Evolutionary conservation across 1,284 basidiomycete species (phyloP), one percentile per base, ranked within the genome.

Genomic region (Trichosporon sp.): DNA sequence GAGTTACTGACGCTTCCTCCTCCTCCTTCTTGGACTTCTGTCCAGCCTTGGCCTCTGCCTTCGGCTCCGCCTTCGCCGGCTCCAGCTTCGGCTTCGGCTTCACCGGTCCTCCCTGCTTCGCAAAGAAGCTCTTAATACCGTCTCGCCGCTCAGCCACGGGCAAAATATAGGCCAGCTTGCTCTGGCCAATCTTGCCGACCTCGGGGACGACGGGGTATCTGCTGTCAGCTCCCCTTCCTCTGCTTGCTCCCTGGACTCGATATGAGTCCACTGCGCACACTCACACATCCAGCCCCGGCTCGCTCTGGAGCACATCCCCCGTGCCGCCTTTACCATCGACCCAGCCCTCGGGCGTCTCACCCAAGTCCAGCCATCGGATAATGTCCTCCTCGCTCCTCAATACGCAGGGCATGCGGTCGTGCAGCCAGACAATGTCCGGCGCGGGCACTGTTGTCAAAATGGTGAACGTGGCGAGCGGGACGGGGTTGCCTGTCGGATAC

Each of bases 391-490:
- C 73, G 0, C 83, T 83, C 2, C 86, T 83, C 2, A 98, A 84
- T 58, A 97, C 89, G 59, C 94, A 90, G 3, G 95, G 95, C 82
- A 95, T 94, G 16, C 95, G 87, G 73, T 95, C 91, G 77, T 97
- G 95, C 32, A 95, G 82, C 89, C 90, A 93, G 10, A 82, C 80
- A 61, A 91, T 83, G 10, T 87, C 84, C 62, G 84, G 84, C 72
- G 84, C 85, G 1, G 90, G 88, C 11, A 84, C 80, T 0, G 92
- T 94, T 0, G 95, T 98, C 56, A 97, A 86, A 63, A 98, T 91
- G 0, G 91, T 89, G 76, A 92, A 97, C 0, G 91, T 91, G 82
- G 87, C 91, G 0, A 91, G 80, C 0, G 87, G 85, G 56, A 86
- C 79, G 0, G 82, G 83, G 60, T 85, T 80, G 4, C 85, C 89